Evolutionary conservation across 1,284 basidiomycete species (phyloP), one percentile per base, ranked within the genome.

Genomic region (Melampsora larici-populina): DNA sequence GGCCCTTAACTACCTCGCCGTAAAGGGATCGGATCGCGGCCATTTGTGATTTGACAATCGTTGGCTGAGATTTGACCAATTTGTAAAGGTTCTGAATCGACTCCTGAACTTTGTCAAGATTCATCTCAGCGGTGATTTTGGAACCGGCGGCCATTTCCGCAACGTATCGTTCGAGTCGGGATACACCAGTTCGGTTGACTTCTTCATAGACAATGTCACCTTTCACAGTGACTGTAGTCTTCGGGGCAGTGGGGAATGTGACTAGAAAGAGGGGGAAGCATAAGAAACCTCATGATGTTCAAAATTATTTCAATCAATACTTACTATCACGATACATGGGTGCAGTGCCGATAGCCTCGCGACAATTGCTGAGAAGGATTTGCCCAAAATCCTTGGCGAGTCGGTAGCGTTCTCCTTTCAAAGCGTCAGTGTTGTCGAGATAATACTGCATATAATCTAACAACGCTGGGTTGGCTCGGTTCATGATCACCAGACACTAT

Each of bases 101-200:
- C 78, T 94, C 92, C 82, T 97, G 94, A 65, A 97, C 94, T 86
- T 97, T 97, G 86, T 97, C 92, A 80, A 97, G 84, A 29, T 78
- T 79, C 71, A 73, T 73, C 63, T 92, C 33, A 36, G 85, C 97
- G 95, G 83, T 94, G n/a, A n/a, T 80, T 81, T 62, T 79, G 69
- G 94, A 94, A 24, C 94, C 93, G 79, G 91, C 93, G 2, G 96
- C 94, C 97, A 99, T 99, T 86, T 99, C n/a, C n/a, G n/a, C n/a
- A n/a, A n/a, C n/a, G n/a, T n/a, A n/a, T n/a, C n/a, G 93, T 86
- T 99, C 96, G 72, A 99, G 88, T 86, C 98, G 97, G 83, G 96
- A 91, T 63, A 98, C 96, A 79, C 93, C 93, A 84, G 93, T 91
- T 66, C 97, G 92, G 79, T 94, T 92, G 79, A 97, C 91, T 84